These are phyloP conservation scores for Eucalyptus polyanthemos DNA, from an alignment of 345 rosid species.

Conservation along the genomic window DNA sequence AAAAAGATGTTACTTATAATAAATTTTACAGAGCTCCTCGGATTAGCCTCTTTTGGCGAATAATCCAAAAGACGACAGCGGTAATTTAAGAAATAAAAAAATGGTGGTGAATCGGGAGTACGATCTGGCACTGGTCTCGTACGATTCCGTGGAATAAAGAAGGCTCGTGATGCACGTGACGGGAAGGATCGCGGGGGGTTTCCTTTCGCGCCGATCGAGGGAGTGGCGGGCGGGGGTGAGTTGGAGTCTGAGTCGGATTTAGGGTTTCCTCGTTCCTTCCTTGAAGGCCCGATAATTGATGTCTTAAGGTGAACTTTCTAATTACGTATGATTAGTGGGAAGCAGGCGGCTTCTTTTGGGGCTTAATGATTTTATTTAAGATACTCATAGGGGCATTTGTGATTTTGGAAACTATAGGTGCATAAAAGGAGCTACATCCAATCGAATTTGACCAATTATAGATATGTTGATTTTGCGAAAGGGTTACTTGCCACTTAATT, in stretches of 20 bases:
- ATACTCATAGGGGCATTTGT: rapidly evolving
- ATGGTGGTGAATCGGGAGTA: not conserved
- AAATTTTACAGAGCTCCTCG: not conserved
- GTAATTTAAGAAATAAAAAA: not conserved
- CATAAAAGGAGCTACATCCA: not conserved
- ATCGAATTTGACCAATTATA: rapidly evolving
- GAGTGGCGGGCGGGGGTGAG: not conserved
- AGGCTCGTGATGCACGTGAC: not conserved
- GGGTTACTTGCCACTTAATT: rapidly evolving
- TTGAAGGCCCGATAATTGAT: not conserved
- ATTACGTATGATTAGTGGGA: not conserved
- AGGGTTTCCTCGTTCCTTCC: not conserved
- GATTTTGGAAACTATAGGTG: no score
- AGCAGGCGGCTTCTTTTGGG: not conserved
- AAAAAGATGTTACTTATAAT: not conserved
- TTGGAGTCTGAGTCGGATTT: not conserved
- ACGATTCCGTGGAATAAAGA: not conserved
- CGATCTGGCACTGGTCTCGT: not conserved
- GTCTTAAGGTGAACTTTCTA: not conserved
- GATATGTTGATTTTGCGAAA: rapidly evolving
- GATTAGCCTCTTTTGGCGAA: not conserved
- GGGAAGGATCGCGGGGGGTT: not conserved
- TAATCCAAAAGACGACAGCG: not conserved
- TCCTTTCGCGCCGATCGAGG: not conserved
- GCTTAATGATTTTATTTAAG: not conserved